Conservation (phyloP, 208 protist genomes). For the Crithidia sp. region DNA sequence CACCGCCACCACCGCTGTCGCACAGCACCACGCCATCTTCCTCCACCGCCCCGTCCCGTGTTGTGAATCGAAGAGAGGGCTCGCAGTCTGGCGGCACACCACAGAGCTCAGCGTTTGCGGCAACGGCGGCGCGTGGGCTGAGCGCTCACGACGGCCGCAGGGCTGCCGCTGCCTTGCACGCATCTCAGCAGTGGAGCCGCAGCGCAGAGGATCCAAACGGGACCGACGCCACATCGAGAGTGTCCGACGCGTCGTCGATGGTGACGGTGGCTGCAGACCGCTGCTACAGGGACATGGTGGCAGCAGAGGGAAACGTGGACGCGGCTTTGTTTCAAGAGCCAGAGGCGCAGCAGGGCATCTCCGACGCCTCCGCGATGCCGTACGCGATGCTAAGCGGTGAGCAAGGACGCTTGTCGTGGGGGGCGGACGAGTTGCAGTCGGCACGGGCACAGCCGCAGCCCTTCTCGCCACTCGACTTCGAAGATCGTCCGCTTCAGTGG, state of each 20-base stretch:
- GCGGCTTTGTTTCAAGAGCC: neutral
- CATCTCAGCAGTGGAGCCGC: neutral
- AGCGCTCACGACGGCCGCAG: no score
- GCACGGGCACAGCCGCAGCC: neutral
- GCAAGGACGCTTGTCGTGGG: neutral
- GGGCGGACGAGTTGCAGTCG: neutral
- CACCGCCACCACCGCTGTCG: neutral
- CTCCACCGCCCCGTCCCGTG: no score
- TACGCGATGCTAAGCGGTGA: neutral
- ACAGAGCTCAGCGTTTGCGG: neutral
- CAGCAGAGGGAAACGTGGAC: no score
- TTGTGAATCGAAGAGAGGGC: no score
- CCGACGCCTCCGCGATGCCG: neutral
- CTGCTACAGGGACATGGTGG: neutral
- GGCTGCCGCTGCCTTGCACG: no score
- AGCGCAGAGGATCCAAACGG: neutral
- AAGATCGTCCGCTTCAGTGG: slow-evolving; percentile 13
- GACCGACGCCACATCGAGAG: neutral
- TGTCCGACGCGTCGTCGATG: neutral
- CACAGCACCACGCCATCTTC: no score
- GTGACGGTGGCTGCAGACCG: slow-evolving; percentile 14
- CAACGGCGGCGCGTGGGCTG: no score
- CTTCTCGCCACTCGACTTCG: slow-evolving; percentile 3
- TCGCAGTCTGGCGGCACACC: neutral
- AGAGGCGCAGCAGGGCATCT: neutral